Evolutionary conservation across 75 land plant genomes (phyloP).

Genomic region (Cunninghamia lanceolata): DNA sequence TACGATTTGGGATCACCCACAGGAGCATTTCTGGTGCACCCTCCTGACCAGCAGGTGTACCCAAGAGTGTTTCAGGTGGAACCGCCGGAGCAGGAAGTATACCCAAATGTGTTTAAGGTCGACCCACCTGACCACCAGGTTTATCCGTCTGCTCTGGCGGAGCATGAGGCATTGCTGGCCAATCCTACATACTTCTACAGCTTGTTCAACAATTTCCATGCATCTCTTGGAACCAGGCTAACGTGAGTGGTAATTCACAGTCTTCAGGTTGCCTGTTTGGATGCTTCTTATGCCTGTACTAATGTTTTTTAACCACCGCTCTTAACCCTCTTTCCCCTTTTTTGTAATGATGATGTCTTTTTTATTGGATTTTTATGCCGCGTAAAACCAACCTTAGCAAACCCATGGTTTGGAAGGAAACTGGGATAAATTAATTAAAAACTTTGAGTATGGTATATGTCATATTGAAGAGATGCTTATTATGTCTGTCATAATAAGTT

Average conservation of each 20-base stretch:
- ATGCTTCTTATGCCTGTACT: neutral
- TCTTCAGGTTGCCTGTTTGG: neutral
- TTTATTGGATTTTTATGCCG: neutral
- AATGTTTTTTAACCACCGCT: neutral
- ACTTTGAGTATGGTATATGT: neutral
- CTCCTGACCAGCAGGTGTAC: neutral
- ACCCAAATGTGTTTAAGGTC: neutral
- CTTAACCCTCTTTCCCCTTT: neutral
- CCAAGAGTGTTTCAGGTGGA: neutral
- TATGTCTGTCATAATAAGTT: neutral
- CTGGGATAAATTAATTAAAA: neutral
- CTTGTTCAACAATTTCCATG: neutral
- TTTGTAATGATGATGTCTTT: neutral
- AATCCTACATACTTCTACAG: neutral
- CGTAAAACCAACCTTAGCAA: neutral
- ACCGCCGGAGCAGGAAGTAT: neutral
- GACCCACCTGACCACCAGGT: neutral
- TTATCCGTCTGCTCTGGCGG: neutral
- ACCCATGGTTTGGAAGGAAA: neutral
- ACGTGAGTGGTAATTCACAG: conserved; percentile 13
- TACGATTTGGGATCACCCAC: neutral
- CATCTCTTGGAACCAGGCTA: conserved; percentile 3
- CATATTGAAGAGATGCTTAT: neutral
- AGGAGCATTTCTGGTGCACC: neutral
- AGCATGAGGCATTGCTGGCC: neutral